Base-by-base conservation (phyloP, 495 filamentous ascomycete genomes). In the Xylaria longipes region DNA sequence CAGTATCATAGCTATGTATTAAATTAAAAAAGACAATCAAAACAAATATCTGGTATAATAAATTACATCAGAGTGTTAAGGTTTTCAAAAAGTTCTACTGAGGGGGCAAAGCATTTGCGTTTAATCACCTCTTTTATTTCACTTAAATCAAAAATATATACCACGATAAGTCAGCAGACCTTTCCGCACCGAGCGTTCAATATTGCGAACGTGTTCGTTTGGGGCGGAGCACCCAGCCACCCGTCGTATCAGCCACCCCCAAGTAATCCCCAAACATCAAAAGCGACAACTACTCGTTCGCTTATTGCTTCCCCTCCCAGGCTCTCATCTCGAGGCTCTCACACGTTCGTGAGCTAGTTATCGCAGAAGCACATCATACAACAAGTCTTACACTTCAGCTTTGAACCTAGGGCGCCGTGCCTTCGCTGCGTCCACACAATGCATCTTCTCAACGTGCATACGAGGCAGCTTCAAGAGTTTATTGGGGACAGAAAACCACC, bases 401-500 rank as follows among this genome's bases (percentile, higher is more conserved):
- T 52, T 8, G 22, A 12, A 27, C 22, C 14, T 27, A 50, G 25
- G 43, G 15, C 1, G 43, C 43, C 17, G 15, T 17, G 46, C 45
- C 7, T 48, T 50, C 6, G n/a, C 46, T 3, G 9, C 9, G 22
- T n/a, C 48, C 48, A 52, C 22, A 52, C 22, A 52, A 52, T 52
- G 48, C 22, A 52, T 52, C 48, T 52, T 27, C 48, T 52, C 48
- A 52, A 52, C 9, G 48, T 27, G 9, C 11, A 27, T 11, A 52
- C 48, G 20, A 52, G 9, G 48, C 48, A 52, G 25, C 48, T 52
- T 27, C 48, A 52, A 27, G 48, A 52, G 25, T 52, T 52, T 11
- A 14, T 27, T 27, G 48, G 22, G 25, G 3, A 58, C 27, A 60
- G 20, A 12, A 69, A 35, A 11, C 67, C 67, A 35, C 46, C 70